Conservation (phyloP, 257 asterid species). For the Nyctanthes arbortristis region DNA sequence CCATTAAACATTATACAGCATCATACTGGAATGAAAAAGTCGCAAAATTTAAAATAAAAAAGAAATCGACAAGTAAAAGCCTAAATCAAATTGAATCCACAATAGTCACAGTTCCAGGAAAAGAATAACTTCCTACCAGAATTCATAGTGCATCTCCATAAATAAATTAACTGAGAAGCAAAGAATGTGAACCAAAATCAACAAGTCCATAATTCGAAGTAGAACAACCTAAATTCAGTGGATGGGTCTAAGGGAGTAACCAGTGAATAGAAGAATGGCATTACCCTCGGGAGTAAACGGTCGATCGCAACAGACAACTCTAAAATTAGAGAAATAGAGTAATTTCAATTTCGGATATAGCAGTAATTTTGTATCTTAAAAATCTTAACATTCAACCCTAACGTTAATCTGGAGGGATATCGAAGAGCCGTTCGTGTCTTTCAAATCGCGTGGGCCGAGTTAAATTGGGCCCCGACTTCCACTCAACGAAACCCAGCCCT, state of each 20-base stretch:
- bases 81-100: neutral
- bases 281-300: neutral
- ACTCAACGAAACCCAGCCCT: neutral
- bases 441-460: neutral
- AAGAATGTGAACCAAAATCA: neutral
- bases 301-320: neutral
- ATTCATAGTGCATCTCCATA: neutral
- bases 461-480: neutral
- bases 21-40: neutral
- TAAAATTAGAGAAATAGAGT: neutral
- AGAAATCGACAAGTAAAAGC: neutral
- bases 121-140: neutral
- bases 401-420: neutral
- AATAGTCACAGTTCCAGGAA: neutral
- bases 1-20: neutral
- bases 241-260: neutral
- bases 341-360: neutral
- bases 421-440: neutral
- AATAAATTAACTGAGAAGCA: neutral
- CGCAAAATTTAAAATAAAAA: neutral
- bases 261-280: neutral
- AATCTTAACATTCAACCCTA: too few species aligned
- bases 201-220: too few species aligned
- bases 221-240: neutral
- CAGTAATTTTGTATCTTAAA: too few species aligned